Evolutionary conservation across 352 stramenopile genomes (phyloP), one percentile per base, ranked within the genome.

Genomic region (Phytophthora meadii): DNA sequence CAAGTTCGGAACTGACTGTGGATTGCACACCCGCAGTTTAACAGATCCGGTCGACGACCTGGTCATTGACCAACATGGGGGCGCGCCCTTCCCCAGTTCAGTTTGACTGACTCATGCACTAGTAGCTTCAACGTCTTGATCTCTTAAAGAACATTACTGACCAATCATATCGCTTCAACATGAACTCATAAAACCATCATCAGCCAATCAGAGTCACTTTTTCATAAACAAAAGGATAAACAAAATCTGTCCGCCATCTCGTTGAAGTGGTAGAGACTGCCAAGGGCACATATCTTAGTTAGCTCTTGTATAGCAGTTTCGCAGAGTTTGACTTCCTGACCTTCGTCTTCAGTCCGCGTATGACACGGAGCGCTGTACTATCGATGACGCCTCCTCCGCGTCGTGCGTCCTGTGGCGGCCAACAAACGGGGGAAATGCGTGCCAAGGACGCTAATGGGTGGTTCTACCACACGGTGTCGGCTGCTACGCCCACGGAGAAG

Each of bases 381-480:
- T 50, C 58, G 6, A 61, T 54, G 51, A 66, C 50, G 32, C 47
- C 62, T 5, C 55, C 53, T 7, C 47, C 54, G 15, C 67, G 63
- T 51, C 52, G 61, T 19, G 59, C 67, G 24, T 72, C 72, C 1
- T 77, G 63, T 22, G 62, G 71, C 6, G 72, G 73, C 3, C 74
- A 87, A 39, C 64, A 70, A 54, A 84, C 77, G 11, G 74, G 61
- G 17, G 77, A 84, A 72, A 58, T 49, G 17, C 47, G 25, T 5
- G 9, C 44, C 32, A 42, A 40, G 12, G 39, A 60, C 25, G 17
- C 37, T 37, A 60, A 52, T 8, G 60, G 28, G n/a, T 65, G 72
- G 28, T 72, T 79, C 28, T 83, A 74, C 48, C 79, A 89, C 61
- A 88, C 81, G 0, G 78, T 90, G 17, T 84, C 79, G 19, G 71